phyloP scores from a whole-genome alignment of 2,329 filamentous ascomycete species.

The Truncatella angustata region DNA sequence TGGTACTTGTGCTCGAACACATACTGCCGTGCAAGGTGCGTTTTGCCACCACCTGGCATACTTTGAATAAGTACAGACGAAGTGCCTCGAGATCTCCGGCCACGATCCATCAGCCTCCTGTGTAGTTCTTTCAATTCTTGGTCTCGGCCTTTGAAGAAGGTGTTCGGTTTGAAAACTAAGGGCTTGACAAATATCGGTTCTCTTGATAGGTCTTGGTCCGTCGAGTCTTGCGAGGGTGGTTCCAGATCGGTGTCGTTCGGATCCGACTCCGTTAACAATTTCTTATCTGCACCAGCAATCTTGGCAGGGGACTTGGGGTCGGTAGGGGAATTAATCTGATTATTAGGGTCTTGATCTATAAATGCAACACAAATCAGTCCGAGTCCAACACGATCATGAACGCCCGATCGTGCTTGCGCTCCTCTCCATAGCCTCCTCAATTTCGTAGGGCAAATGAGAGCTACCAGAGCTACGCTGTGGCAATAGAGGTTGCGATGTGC shows the following conservation, averaged over 20 bases:
- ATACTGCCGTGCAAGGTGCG: conserved; percentile 67
- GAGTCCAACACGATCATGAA: conserved; percentile 13
- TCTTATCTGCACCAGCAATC: conserved; percentile 24
- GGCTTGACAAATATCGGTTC: conserved; percentile 43
- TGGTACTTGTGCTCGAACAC: conserved; percentile 57
- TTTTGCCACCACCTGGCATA: conserved; percentile 66
- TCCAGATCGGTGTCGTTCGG: conserved; percentile 23
- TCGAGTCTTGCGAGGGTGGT: conserved; percentile 29
- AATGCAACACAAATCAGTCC: conserved; percentile 28
- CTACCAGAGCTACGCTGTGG: conserved; percentile 22
- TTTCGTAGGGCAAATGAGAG: conserved; percentile 28
- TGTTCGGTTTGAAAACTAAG: conserved; percentile 58
- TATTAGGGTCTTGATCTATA: conserved; percentile 31
- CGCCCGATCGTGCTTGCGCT: conserved; percentile 7
- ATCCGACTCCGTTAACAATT: conserved; percentile 24
- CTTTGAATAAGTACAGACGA: conserved; percentile 64
- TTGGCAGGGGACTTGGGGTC: conserved; percentile 22
- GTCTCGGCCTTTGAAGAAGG: conserved; percentile 56
- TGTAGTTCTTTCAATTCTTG: conserved; percentile 59
- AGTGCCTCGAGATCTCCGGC: conserved; percentile 54
- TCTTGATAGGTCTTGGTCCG: conserved; percentile 18
- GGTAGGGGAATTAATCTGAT: conserved; percentile 28
- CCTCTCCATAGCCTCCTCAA: conserved; percentile 25
- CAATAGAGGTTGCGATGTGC: conserved; percentile 11
- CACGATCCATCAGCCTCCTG: conserved; percentile 55